These are phyloP conservation scores for Stephania cephalantha DNA, from an alignment of 164 flowering plant species.

Conservation along the genomic window DNA sequence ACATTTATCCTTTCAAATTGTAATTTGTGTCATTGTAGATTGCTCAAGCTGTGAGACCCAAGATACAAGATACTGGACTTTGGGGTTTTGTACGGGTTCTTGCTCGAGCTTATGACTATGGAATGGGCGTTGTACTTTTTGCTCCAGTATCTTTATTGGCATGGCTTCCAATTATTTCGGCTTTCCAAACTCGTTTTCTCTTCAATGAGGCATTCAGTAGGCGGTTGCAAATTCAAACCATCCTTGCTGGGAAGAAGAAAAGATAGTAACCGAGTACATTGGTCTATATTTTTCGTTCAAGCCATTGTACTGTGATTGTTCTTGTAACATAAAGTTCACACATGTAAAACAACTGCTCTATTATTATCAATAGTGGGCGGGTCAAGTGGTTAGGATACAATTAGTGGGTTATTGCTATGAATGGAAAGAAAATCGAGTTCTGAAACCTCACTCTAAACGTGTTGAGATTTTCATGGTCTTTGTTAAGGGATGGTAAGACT, in stretches of 20 bases:
- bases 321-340: no score
- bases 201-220: constrained; percentile 93
- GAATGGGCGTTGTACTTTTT: constrained; percentile 81
- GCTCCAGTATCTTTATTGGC: constrained; percentile 72
- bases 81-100: constrained; percentile 68
- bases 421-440: no score
- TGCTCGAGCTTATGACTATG: constrained; percentile 79
- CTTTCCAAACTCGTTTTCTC: constrained; percentile 85
- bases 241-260: constrained; percentile 72
- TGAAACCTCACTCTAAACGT: no score
- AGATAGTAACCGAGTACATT: constrained; percentile 11
- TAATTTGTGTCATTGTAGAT: constrained; percentile 35
- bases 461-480: no score
- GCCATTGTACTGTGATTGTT: no score
- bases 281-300: no score
- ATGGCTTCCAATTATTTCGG: constrained; percentile 85
- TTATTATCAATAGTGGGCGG: no score
- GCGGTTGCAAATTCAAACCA: constrained; percentile 68
- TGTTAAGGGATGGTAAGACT: no score
- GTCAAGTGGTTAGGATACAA: no score
- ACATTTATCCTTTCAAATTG: not conserved
- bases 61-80: constrained; percentile 43
- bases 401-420: no score
- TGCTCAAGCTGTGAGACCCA: constrained; percentile 77
- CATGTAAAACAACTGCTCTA: no score